Conservation (phyloP, 257 asterid species). For the Przewalskia tangutica region DNA sequence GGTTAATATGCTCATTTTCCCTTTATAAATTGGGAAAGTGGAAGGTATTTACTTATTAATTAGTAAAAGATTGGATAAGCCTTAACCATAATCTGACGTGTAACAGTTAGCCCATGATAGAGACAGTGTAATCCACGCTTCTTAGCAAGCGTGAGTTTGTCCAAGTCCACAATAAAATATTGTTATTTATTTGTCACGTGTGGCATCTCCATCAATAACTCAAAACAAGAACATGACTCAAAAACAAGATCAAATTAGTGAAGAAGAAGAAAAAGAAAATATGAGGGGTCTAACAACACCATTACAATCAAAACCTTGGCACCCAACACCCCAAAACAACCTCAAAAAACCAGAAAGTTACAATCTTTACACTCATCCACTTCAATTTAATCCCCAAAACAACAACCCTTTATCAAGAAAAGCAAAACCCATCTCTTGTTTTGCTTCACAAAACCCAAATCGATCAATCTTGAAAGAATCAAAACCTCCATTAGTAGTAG, state of each 20-base stretch:
- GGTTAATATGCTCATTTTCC: no score
- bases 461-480: constrained; percentile 8
- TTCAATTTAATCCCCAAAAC: constrained; percentile 15
- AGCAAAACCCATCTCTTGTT: constrained; percentile 29
- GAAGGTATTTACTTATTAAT: no score
- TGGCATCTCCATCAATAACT: neutral
- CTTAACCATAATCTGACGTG: neutral
- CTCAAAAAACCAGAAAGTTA: constrained; percentile 10
- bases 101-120: neutral
- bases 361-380: constrained; percentile 7
- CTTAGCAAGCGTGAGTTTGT: neutral
- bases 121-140: neutral
- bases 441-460: constrained; percentile 18
- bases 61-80: no score
- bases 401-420: constrained; percentile 18
- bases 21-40: no score
- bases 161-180: neutral
- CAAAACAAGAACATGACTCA: neutral
- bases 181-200: neutral
- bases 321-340: constrained; percentile 9
- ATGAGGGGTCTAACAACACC: constrained; percentile 39
- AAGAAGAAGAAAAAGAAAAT: neutral
- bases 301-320: constrained; percentile 36
- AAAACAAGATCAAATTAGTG: neutral
- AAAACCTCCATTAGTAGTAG: constrained; percentile 66